Base-by-base conservation (phyloP, 768 basidiomycete genomes). In the Podaxis sp. region DNA sequence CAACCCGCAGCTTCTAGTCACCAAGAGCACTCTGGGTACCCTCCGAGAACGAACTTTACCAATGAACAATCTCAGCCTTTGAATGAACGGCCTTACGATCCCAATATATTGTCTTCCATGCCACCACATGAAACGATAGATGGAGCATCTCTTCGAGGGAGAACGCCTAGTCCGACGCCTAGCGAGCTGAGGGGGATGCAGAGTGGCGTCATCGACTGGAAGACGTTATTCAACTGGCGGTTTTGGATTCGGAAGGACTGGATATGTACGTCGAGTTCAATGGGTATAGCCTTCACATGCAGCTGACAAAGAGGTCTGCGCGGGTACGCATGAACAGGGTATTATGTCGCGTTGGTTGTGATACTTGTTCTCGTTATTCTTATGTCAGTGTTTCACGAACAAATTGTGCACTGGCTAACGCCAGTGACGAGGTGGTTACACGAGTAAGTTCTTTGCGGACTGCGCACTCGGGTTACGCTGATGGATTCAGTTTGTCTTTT, bases 321-420 rank as follows among this genome's bases (percentile, higher is more conserved):
- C 37, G 22, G 40, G 36, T 50, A 22, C 51, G 47, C 40, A 17
- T 50, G 12, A 50, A 47, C 52, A 83, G 82, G 79, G 73, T 85
- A 82, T 67, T 88, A 86, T 60, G 73, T 88, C 7, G 69, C 75
- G n/a, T 63, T 78, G 2, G 64, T 80, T 52, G 55, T 90, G 36
- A 73, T 85, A 57, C 54, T 84, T 37, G 75, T 80, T 57, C 19
- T 89, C 24, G 77, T 80, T 12, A 76, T 76, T 2, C 80, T 91
- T 59, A 77, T 89, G 55, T 77, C 80, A 8, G 71, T 90, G 9
- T 90, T 84, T 67, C 87, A 93, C 69, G 79, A 80, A 60, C 81
- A 89, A 78, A 93, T 95, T 65, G 87, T 94, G 3, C 59, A 80
- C 9, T 85, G 82, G 83, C 77, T 94, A 52, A 84, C 79, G 27